Percentiles rank a stretch among this genome's conserved stretches.
Conservation (phyloP, 83 land plant genomes). For the Diphasiastrum complanatum region DNA sequence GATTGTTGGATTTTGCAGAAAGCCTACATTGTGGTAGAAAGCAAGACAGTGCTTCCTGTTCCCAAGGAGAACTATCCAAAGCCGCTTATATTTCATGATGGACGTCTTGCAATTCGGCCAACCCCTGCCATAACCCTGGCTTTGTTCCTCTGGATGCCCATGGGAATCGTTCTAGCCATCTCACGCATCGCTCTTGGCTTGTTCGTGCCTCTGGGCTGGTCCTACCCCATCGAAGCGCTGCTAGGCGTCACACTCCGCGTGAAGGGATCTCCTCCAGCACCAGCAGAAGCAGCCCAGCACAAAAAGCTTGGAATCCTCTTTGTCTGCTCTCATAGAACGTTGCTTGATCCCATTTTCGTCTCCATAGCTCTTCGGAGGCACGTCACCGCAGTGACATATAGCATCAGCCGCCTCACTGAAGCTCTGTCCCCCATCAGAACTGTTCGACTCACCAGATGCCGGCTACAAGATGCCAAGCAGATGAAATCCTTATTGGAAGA, state of each 20-base stretch:
- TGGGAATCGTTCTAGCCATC: slow-evolving; percentile 40
- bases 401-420: slow-evolving; percentile 52
- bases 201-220: slow-evolving; percentile 30
- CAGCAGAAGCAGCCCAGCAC: neutral
- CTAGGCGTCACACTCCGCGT: slow-evolving; percentile 44
- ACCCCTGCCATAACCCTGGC: slow-evolving; percentile 43
- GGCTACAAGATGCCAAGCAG: slow-evolving; percentile 42
- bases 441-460: slow-evolving; percentile 43
- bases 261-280: slow-evolving; percentile 42
- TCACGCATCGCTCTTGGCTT: slow-evolving; percentile 39
- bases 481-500: slow-evolving; percentile 31
- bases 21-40: slow-evolving; percentile 4
- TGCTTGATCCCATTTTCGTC: slow-evolving; percentile 67
- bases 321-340: slow-evolving; percentile 69
- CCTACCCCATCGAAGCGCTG: slow-evolving; percentile 18
- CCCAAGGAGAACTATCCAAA: slow-evolving; percentile 15
- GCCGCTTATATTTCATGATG: slow-evolving; percentile 77
- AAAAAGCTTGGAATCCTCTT: slow-evolving; percentile 39
- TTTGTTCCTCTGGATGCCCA: slow-evolving; percentile 56
- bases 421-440: slow-evolving; percentile 63
- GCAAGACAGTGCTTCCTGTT: neutral
- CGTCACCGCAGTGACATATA: slow-evolving; percentile 60
- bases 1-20: slow-evolving; percentile 5
- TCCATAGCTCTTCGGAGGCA: slow-evolving; percentile 46
- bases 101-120: slow-evolving; percentile 58